phyloP scores from a whole-genome alignment of 1,284 basidiomycete genomes.

The Porodaedalea pini region DNA sequence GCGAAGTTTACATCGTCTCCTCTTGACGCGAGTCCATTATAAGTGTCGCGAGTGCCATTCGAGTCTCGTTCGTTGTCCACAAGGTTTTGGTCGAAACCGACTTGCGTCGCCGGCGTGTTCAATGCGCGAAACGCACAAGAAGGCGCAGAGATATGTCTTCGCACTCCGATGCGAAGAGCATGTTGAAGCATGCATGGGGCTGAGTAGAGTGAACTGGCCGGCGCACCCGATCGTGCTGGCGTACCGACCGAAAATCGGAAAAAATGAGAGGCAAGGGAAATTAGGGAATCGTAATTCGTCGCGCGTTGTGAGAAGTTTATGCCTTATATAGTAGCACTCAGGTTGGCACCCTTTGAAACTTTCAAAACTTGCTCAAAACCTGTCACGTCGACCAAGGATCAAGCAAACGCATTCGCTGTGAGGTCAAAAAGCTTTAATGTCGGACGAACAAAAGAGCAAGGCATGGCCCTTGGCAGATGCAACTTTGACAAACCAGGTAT shows the following conservation, averaged over 20 bases:
- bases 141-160: conserved; percentile 34
- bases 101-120: not conserved
- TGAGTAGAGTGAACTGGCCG: not conserved
- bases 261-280: not conserved
- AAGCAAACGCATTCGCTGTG: conserved; percentile 15
- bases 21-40: not conserved
- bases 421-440: conserved; percentile 40
- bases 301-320: not conserved
- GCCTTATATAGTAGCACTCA: not conserved
- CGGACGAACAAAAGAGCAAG: conserved; percentile 55
- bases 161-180: conserved; percentile 43
- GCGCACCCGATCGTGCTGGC: not conserved
- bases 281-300: not conserved
- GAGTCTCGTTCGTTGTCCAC: not conserved
- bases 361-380: not conserved
- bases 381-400: conserved; percentile 22
- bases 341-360: no score
- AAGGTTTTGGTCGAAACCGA: not conserved
- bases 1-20: not conserved
- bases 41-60: not conserved
- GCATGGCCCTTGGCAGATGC: conserved; percentile 91
- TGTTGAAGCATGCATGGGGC: conserved; percentile 64
- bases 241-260: not conserved
- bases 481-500: conserved; percentile 88
- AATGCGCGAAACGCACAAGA: not conserved